Percentiles rank a stretch among this genome's conserved stretches.
Evolutionary conservation across 371 early-diverging fungal species (phyloP).

Genomic region (Smittium mucronatum): DNA sequence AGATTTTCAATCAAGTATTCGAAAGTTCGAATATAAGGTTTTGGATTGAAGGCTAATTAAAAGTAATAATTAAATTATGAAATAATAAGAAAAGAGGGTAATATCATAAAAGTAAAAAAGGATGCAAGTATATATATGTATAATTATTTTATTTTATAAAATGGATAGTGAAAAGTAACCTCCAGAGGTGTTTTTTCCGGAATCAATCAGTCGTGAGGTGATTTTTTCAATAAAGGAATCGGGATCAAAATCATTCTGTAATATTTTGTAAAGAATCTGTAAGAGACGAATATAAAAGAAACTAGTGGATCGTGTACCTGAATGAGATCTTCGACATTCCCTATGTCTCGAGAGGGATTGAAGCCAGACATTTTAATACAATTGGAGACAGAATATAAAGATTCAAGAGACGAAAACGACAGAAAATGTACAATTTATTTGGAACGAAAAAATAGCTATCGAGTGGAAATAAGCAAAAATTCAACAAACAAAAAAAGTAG

Average conservation of each 20-base stretch:
- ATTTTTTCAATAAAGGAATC: constrained; percentile 45
- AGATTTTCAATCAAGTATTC: constrained; percentile 75
- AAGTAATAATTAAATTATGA: too few relatives aligned
- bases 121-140: background rate
- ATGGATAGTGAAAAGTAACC: constrained; percentile 17
- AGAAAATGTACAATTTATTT: too few relatives aligned
- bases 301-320: too few relatives aligned
- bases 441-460: too few relatives aligned
- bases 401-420: too few relatives aligned
- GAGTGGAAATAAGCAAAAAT: too few relatives aligned
- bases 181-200: constrained; percentile 21
- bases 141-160: constrained; percentile 23
- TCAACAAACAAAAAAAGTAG: too few relatives aligned
- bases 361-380: constrained; percentile 20
- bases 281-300: too few relatives aligned
- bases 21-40: constrained; percentile 77
- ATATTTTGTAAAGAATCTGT: background rate
- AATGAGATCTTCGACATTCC: constrained; percentile 1
- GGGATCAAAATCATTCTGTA: constrained; percentile 40
- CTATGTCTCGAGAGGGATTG: constrained; percentile 7
- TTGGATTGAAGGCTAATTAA: constrained; percentile 21
- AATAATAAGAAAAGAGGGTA: background rate
- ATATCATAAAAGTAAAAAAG: background rate
- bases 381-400: too few relatives aligned
- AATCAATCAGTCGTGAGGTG: constrained; percentile 30